These are phyloP conservation scores for Pleurotus citrinopileatus DNA, from an alignment of 768 basidiomycete genomes.

Conservation along the genomic window DNA sequence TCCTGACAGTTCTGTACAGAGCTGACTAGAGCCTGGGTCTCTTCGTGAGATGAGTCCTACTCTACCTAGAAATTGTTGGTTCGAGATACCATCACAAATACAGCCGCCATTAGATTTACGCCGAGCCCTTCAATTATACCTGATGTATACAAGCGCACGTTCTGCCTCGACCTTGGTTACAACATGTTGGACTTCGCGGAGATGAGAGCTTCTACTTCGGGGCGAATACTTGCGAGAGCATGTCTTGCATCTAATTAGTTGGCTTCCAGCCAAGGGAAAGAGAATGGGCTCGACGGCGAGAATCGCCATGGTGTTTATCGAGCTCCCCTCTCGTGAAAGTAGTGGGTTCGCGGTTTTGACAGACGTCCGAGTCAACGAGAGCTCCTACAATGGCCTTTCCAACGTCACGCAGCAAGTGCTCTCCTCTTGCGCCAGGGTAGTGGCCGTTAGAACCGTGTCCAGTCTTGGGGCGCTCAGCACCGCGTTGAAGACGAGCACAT, in stretches of 20 bases:
- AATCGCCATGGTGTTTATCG: slow-evolving; percentile 11
- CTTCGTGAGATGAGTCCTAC: no score
- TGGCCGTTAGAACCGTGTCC: slow-evolving; percentile 21
- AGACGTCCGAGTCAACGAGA: slow-evolving; percentile 15
- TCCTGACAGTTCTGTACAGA: no score
- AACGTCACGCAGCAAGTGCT: slow-evolving; percentile 17
- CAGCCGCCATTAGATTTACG: no score
- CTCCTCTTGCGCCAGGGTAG: slow-evolving; percentile 21
- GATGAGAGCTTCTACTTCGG: slow-evolving; percentile 32
- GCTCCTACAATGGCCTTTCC: slow-evolving; percentile 11
- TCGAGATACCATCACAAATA: no score
- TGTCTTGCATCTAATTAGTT: slow-evolving; percentile 32
- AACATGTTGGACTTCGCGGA: background rate
- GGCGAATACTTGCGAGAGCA: slow-evolving; percentile 39
- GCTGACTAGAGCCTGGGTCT: no score
- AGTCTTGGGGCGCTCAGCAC: slow-evolving; percentile 6
- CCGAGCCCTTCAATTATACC: no score
- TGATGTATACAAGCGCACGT: no score
- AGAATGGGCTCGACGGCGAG: slow-evolving; percentile 21
- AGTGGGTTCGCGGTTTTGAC: slow-evolving; percentile 14
- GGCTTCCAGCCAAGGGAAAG: slow-evolving; percentile 45
- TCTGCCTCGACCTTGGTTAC: background rate
- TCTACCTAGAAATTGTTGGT: no score
- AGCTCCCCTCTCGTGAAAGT: slow-evolving; percentile 18
- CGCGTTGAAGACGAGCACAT: slow-evolving; percentile 14